These are phyloP conservation scores for Gaultheria prostrata DNA, from an alignment of 148 eudicot genomes.

Conservation along the genomic window DNA sequence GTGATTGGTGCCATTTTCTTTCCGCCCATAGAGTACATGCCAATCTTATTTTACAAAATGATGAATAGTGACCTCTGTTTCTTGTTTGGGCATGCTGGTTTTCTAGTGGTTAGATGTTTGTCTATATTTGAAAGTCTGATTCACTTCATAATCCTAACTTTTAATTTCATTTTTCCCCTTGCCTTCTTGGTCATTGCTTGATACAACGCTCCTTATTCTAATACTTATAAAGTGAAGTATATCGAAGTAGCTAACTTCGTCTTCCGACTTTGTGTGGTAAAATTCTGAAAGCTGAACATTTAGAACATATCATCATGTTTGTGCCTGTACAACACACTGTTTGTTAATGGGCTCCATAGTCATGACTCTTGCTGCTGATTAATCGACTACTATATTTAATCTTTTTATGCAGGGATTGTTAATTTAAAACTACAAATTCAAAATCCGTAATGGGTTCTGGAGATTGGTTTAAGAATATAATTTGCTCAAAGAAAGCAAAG, in stretches of 20 bases:
- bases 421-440: slow-evolving; percentile 18
- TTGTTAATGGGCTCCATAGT: not conserved
- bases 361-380: not conserved
- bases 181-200: not conserved
- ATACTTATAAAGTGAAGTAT: not conserved
- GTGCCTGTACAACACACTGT: not conserved
- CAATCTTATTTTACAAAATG: not conserved
- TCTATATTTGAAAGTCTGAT: not conserved
- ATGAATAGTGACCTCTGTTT: not conserved
- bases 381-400: not conserved
- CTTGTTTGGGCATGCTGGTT: not conserved
- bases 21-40: not conserved
- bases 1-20: not conserved
- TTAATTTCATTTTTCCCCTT: not conserved
- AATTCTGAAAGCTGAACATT: not conserved
- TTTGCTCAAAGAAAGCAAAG: slow-evolving; percentile 63
- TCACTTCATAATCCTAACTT: not conserved
- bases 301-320: not conserved
- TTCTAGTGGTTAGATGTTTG: not conserved
- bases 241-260: not conserved
- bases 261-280: not conserved
- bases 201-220: not conserved
- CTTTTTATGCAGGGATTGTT: slow-evolving; percentile 16
- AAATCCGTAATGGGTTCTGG: slow-evolving; percentile 66
- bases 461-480: slow-evolving; percentile 77